Base-by-base conservation (phyloP, 1,284 basidiomycete species). In the Trametes polyzona region DNA sequence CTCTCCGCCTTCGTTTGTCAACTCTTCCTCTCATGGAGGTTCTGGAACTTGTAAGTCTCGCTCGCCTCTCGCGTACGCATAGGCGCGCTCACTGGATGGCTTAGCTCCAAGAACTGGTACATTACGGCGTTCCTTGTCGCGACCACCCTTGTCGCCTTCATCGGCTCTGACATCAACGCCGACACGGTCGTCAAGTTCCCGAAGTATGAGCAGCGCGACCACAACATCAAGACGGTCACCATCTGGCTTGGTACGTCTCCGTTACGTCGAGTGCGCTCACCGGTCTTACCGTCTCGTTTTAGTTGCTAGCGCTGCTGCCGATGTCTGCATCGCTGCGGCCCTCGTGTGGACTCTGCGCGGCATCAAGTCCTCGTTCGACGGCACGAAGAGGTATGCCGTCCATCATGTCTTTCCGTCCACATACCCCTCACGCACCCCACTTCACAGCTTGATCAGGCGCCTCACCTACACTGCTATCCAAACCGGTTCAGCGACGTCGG, bases 1-100 rank as follows among this genome's bases (percentile, higher is more conserved):
- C 44, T 47, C 30, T 47, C 44, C 19, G 44, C 44, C 44, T 47
- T 47, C 44, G 8, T 47, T 47, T 47, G 44, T 17, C 44, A 47
- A 33, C 44, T 47, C 11, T 47, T 47, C 44, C 44, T 47, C 24
- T 32, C 21, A 8, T 47, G 44, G 44, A 47, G 44, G 30, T 47
- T 47, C 30, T 47, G 17, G 19, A 47, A 47, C 30, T 47, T 47
- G 44, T 47, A 21, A 14, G 44, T 33, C 11, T 8, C n/a, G 19
- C n/a, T 21, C 3, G 17, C 19, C 8, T 19, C 27, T 21, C 10
- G 9, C 23, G 8, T 19, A 17, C 9, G 10, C 1, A 8, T 4
- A 21, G 4, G 6, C 16, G 6, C 2, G 19, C 21, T 33, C 3
- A 32, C 9, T 10, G 9, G 5, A 11, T 14, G 12, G 2, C 17